Evolutionary conservation across 2,329 filamentous ascomycete species (phyloP), one percentile per base, ranked within the genome.

Genomic region (Paecilomyces dactylethromorphus): DNA sequence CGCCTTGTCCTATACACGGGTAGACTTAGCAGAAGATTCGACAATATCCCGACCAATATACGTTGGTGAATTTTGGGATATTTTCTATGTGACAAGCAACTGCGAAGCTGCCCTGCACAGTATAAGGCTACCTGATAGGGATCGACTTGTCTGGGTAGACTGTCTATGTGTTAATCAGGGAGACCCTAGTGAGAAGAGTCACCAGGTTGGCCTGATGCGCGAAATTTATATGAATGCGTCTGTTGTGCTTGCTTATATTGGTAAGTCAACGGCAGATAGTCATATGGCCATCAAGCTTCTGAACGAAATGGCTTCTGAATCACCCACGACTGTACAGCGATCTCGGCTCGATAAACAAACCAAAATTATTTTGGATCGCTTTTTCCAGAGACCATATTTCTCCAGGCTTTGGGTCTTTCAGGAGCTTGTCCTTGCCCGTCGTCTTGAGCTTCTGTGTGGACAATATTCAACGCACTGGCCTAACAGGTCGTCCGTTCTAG

Each of bases 81-180:
- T 53, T 12, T 2, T 12, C 13, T 31, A 53, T 53, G 13, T 53
- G 15, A 53, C 50, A 31, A 12, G 13, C 5, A 53, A 53, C 10
- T 53, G 35, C 10, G 50, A 31, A 35, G 15, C 15, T 8, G 33
- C 51, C 13, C 31, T 57, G 18, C 49, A 26, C 8, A 26, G 24
- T 53, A 32, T 53, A 5, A 31, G 56, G 39, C 3, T 53, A 8
- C 15, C 13, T 8, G 18, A 57, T n/a, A 12, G 29, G 22, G 26
- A 51, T 21, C 13, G 56, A 35, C 45, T 54, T 24, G 10, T 57
- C 6, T 57, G 56, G 56, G 49, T 57, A 10, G 39, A 57, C 31
- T 18, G 26, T 26, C 11, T 57, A 5, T 57, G 56, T n/a, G 53
- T 57, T 26, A 57, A 57, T n/a, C 56, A 57, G 33, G 15, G 32